Evolutionary conservation across 192 early-diverging fungal species (phyloP), one percentile per base, ranked within the genome.

Genomic region (Backusella sp.): DNA sequence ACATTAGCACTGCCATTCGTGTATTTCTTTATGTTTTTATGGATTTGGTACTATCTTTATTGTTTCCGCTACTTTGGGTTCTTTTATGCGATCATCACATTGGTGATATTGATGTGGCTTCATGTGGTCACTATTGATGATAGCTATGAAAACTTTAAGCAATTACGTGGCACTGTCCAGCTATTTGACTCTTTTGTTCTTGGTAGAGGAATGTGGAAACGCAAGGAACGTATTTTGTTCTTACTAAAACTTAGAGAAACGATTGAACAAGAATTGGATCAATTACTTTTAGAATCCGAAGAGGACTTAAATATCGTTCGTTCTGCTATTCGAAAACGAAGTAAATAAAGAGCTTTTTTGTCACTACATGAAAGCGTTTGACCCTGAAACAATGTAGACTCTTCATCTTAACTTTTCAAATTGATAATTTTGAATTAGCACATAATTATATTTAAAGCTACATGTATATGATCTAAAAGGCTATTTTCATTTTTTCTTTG

Each of bases 81-180:
- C 17, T 41, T 83, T 19, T 52, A 81, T n/a, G 74, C 79, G 0
- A 32, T 74, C 14, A 67, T 70, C 4, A 74, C 75, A 4, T 49
- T 80, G 15, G 66, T 39, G 8, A 75, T 81, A 8, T 79, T 85
- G 41, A 74, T 80, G 26, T 85, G 84, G 84, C 83, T 83, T 66
- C 84, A 85, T 72, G 72, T 76, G 32, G 75, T 77, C 3, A 75
- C 78, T 1, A 80, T 81, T 15, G 84, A 83, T 30, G 74, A 76
- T 17, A 66, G 62, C 15, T 84, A 83, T 23, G 81, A 75, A 34
- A 66, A 73, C 21, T 82, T 70, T 52, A 82, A 82, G 46, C 77
- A 82, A 34, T 23, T 82, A 6, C 34, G 71, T 35, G 81, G 77
- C 2, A 71, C 73, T 35, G 76, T 71, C 74, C 73, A 77, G 9